Evolutionary conservation across 352 stramenopile genomes (phyloP), one percentile per base, ranked within the genome.

Genomic region (Globisporangium apiculatum): DNA sequence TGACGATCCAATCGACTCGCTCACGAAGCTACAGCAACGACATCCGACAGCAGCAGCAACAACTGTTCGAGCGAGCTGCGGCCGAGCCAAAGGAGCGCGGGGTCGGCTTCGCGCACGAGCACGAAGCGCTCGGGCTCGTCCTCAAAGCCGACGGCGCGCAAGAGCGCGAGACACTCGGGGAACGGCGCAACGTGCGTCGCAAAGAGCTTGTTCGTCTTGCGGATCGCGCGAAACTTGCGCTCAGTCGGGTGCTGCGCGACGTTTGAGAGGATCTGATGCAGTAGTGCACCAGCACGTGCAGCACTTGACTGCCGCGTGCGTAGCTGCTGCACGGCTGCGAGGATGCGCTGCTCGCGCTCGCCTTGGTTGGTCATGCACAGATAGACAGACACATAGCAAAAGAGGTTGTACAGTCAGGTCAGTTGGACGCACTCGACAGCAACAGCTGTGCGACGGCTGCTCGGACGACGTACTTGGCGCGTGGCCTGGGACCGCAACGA

Each of bases 181-280:
- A 79, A 75, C 24, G 24, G 60, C 14, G 69, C 73, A 8, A 93
- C 65, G 9, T 75, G 72, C 1, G 65, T 60, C 7, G 71, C 63
- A 36, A 93, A 89, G 12, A 89, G 51, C 7, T 68, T 71, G 59
- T 89, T 93, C 11, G 66, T 53, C 47, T 89, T 89, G 41, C 79
- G 78, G 36, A 93, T 81, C 14, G 72, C 78, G 37, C 73, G 74
- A 57, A 81, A 91, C 56, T 88, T 89, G 40, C 58, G 61, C 24
- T 91, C 70, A 2, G 38, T 17, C 1, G 80, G 74, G 45, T 88
- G 61, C n/a, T 66, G 38, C n/a, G 87, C 65, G 53, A 93, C 79
- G 66, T 93, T 93, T 41, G 73, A 76, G 10, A 93, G 66, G 60
- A 93, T 84, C 53, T 83, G 83, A 58, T 87, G 59, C 14, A 93